Conservation (phyloP, 305 asterid species). For the Fraxinus paxiana region DNA sequence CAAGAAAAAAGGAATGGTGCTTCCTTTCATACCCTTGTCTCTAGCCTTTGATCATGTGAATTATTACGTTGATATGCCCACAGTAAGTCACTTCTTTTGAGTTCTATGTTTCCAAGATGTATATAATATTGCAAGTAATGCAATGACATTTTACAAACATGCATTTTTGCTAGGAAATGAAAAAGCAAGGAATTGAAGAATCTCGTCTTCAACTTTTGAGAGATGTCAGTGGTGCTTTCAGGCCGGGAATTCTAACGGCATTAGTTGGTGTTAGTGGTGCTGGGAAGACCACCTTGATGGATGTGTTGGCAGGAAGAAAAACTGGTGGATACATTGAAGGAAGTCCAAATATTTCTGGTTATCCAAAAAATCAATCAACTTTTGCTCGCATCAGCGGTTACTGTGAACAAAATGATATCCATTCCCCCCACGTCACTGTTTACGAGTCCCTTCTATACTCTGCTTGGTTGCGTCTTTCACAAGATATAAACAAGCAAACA, state of each 20-base stretch:
- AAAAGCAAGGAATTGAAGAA: constrained; percentile 59
- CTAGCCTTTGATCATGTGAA: constrained; percentile 75
- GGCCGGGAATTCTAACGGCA: constrained; percentile 92
- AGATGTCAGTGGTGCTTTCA: constrained; percentile 80
- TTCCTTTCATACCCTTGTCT: constrained; percentile 81
- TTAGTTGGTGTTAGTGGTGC: constrained; percentile 96
- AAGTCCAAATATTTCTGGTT: constrained; percentile 67
- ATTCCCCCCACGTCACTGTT: constrained; percentile 83
- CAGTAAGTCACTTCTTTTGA: constrained; percentile 48
- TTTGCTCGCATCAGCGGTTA: constrained; percentile 91
- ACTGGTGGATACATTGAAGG: constrained; percentile 87
- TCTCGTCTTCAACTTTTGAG: constrained; percentile 71
- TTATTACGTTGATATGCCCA: constrained; percentile 90
- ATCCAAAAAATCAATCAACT: constrained; percentile 77
- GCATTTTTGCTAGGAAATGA: constrained; percentile 64
- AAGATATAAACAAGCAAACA: constrained; percentile 53
- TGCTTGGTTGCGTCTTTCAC: constrained; percentile 88
- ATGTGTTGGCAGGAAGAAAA: constrained; percentile 91
- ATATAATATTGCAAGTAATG: background rate
- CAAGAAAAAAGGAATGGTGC: constrained; percentile 76
- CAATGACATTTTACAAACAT: background rate
- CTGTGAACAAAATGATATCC: constrained; percentile 91
- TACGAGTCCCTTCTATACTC: constrained; percentile 87
- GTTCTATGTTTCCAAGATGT: background rate
- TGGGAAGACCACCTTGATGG: constrained; percentile 95